Evolutionary conservation across 2,329 filamentous ascomycete genomes (phyloP), one percentile per base, ranked within the genome.

Genomic region (Aspergillus fischeri): DNA sequence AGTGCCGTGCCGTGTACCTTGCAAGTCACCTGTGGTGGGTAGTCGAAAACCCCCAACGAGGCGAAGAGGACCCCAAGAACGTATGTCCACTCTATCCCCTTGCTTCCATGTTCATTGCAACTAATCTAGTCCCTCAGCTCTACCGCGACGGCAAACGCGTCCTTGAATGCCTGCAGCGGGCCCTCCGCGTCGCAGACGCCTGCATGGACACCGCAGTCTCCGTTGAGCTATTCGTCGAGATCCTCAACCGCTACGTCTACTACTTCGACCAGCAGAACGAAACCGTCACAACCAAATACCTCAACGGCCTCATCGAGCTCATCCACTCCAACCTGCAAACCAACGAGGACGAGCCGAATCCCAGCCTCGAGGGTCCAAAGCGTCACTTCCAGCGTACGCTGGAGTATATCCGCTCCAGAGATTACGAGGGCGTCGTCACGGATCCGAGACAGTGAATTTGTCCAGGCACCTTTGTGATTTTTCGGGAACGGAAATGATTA

Each of bases 221-320:
- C 2, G 94, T 99, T 49, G 95, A 99, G 77, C 83, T 99, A 51
- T 99, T 99, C 76, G 93, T 99, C 56, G 94, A 99, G 78, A 99
- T 99, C 62, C 80, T 99, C 55, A 97, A 99, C 75, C 87, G 94
- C 75, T 99, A 99, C 73, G 92, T 97, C 53, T 99, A 99, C 76
- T 99, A 97, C 79, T 99, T 97, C 78, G 94, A 99, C 75, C 93
- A 99, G 75, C 91, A 96, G 72, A 99, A 99, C 75, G 94, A 99
- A 77, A 92, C 92, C 64, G 94, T 99, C 42, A 99, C 94, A 4
- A 97, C 89, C 2, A 97, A 97, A 77, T 99, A 97, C 73, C 84
- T 99, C 61, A 99, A 99, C 71, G 94, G 94, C 3, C 85, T 99
- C 52, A 97, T 99, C 70, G 94, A 99, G 77, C 85, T 99, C 62